Percentiles rank a stretch among this genome's conserved stretches.
These are phyloP conservation scores for Fraxinus angustifolia DNA, from an alignment of 305 asterid genomes.

Conservation along the genomic window DNA sequence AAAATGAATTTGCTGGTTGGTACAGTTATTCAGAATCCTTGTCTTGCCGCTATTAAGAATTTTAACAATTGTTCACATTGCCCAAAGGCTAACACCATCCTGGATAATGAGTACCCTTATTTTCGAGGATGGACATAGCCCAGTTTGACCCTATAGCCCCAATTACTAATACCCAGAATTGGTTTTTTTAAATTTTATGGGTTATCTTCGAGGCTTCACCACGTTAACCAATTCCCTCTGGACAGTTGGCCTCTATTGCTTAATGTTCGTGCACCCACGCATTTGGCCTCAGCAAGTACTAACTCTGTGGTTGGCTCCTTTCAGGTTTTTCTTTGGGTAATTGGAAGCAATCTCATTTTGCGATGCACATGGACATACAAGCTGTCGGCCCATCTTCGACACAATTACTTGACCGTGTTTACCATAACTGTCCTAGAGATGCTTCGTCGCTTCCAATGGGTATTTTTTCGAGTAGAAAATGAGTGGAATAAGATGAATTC, in stretches of 20 bases:
- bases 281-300: not conserved
- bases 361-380: conserved; percentile 99
- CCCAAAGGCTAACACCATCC: not conserved
- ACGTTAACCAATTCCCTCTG: not conserved
- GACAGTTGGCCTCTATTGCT: not conserved
- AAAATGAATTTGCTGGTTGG: not conserved
- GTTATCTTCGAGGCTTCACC: not conserved
- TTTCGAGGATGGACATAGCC: not conserved
- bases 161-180: not conserved
- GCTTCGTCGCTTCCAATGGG: conserved; percentile 97
- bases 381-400: conserved; percentile 98
- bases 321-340: conserved; percentile 91
- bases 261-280: not conserved
- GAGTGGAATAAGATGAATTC: conserved; percentile 82
- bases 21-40: not conserved
- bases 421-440: conserved; percentile 80
- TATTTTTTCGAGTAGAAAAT: conserved; percentile 90
- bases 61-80: not conserved
- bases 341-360: conserved; percentile 83
- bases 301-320: conserved; percentile 11
- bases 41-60: not conserved
- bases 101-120: not conserved
- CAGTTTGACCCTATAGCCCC: not conserved
- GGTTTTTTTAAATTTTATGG: not conserved
- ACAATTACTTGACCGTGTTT: conserved; percentile 74